Evolutionary conservation across 345 rosid genomes (phyloP).

Genomic region (Eucalyptus shirleyi): DNA sequence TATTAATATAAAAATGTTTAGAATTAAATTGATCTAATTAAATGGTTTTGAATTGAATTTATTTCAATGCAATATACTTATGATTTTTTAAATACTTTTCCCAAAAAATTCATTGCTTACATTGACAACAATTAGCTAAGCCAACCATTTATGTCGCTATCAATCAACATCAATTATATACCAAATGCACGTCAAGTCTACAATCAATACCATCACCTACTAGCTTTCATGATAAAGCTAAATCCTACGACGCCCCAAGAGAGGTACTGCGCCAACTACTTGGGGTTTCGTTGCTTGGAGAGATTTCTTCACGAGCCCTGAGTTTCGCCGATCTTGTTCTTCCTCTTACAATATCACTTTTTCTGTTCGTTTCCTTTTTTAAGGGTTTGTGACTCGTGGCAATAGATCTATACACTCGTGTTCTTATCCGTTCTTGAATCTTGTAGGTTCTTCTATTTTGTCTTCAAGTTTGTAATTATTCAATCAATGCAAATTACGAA

Average conservation of each 20-base stretch:
- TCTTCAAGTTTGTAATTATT: background rate
- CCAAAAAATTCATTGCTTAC: background rate
- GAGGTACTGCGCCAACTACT: constrained; percentile 62
- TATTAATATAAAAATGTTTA: too few species aligned
- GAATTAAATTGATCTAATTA: too few species aligned
- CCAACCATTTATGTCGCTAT: background rate
- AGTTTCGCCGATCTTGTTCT: background rate
- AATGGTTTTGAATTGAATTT: fast-evolving
- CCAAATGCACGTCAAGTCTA: too few species aligned
- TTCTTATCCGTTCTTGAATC: background rate
- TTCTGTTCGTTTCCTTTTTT: background rate
- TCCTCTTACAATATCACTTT: background rate
- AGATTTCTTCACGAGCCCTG: constrained; percentile 47
- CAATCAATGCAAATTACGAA: background rate
- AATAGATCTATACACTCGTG: background rate
- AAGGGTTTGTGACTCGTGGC: background rate
- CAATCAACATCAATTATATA: background rate
- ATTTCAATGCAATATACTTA: too few species aligned
- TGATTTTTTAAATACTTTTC: too few species aligned
- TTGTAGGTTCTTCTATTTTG: background rate
- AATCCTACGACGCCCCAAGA: background rate
- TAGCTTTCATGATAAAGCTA: background rate
- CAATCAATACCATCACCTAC: background rate
- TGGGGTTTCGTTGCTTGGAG: constrained; percentile 84
- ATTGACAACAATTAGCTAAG: background rate